Evolutionary conservation across 305 asterid genomes (phyloP).

Genomic region (Fraxinus dipetala): DNA sequence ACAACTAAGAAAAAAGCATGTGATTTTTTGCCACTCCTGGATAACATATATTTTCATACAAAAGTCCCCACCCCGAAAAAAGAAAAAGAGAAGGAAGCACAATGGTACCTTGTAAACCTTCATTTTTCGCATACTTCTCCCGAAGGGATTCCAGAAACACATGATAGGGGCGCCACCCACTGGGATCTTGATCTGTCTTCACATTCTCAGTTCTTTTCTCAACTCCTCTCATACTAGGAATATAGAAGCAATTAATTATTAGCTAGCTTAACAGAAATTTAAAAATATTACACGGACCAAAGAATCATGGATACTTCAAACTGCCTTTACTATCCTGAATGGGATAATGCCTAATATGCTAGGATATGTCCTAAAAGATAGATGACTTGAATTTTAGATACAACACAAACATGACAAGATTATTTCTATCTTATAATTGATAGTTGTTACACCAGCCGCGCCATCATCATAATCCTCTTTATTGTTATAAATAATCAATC

Average conservation of each 20-base stretch:
- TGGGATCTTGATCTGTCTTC: slow-evolving; percentile 76
- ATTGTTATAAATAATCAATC: neutral
- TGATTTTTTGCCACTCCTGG: neutral
- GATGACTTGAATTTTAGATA: neutral
- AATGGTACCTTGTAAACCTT: slow-evolving; percentile 63
- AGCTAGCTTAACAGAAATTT: slow-evolving; percentile 12
- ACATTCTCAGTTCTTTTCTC: slow-evolving; percentile 67
- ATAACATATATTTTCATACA: neutral
- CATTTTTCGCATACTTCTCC: slow-evolving; percentile 72
- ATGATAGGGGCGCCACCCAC: slow-evolving; percentile 81
- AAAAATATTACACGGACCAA: neutral
- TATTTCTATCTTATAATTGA: neutral
- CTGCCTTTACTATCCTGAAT: neutral
- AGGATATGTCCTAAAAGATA: neutral
- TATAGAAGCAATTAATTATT: neutral
- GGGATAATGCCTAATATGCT: neutral
- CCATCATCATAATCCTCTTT: neutral
- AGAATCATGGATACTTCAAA: neutral
- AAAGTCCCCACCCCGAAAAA: neutral
- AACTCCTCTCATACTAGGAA: slow-evolving; percentile 57
- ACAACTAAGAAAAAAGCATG: neutral
- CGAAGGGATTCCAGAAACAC: slow-evolving; percentile 65
- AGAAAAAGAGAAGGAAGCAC: slow-evolving; percentile 11
- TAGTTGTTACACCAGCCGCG: neutral
- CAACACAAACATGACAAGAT: neutral